These are phyloP conservation scores for Conticribra weissflogii DNA, from an alignment of 108 stramenopile genomes.

Conservation along the genomic window DNA sequence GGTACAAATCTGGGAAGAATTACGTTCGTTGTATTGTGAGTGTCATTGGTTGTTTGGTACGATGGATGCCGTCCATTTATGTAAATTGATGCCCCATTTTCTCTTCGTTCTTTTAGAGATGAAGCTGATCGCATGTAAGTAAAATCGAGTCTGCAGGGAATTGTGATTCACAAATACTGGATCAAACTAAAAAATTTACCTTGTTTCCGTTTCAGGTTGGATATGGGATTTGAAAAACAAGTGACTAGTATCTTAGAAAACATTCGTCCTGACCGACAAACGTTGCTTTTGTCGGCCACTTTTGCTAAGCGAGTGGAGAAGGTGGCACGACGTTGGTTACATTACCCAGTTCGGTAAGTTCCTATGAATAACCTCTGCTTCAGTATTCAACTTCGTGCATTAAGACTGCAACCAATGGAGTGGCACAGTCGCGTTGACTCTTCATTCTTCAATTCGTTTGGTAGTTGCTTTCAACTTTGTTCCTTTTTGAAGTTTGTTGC, in stretches of 20 bases:
- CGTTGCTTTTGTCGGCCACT: conserved; percentile 76
- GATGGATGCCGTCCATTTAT: too few species aligned
- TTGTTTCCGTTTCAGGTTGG: conserved; percentile 27
- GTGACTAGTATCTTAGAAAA: conserved; percentile 79
- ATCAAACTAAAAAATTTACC: background rate
- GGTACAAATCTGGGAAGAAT: conserved; percentile 53
- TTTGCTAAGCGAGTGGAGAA: conserved; percentile 63
- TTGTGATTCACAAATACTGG: background rate
- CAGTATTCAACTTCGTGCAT: background rate
- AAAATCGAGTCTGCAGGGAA: too few species aligned
- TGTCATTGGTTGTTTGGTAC: too few species aligned
- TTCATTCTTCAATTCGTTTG: conserved; percentile 9
- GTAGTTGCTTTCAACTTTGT: conserved; percentile 40
- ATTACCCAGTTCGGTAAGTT: conserved; percentile 59
- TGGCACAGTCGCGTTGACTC: conserved; percentile 6
- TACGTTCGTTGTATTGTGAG: conserved; percentile 86
- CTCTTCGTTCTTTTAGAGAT: too few species aligned
- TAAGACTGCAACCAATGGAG: background rate
- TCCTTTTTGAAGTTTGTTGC: conserved; percentile 10
- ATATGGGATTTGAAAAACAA: conserved; percentile 91
- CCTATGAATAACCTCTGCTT: background rate
- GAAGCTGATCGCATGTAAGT: conserved; percentile 89
- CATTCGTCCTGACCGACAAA: conserved; percentile 82
- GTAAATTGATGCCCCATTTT: too few species aligned
- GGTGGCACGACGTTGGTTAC: conserved; percentile 69